phyloP scores from a whole-genome alignment of 495 filamentous ascomycete genomes.

The Lepraria neglecta region DNA sequence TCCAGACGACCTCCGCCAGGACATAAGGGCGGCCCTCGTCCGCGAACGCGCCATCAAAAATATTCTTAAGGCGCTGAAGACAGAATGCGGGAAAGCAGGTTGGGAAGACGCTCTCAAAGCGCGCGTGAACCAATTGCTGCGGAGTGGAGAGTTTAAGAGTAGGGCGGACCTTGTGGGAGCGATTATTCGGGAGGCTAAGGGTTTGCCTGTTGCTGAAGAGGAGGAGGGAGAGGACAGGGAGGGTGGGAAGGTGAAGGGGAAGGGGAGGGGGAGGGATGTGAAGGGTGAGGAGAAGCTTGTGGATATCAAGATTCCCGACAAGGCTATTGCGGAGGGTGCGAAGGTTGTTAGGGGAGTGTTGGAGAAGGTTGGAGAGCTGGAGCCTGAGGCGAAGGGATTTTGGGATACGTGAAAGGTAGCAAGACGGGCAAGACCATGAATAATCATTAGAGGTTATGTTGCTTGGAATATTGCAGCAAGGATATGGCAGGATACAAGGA shows the following conservation, averaged over 20 bases:
- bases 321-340: constrained; percentile 11
- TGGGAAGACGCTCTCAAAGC: constrained; percentile 6
- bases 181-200: constrained; percentile 15
- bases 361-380: constrained; percentile 11
- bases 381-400: constrained; percentile 12
- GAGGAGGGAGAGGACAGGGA: background rate
- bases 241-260: background rate
- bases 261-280: background rate
- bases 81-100: background rate
- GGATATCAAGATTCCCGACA: constrained; percentile 16
- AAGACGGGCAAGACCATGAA: background rate
- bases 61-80: constrained; percentile 1
- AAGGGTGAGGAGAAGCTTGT: background rate
- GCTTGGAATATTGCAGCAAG: background rate
- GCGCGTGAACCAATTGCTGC: constrained; percentile 7
- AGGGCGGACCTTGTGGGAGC: background rate
- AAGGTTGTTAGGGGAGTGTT: constrained; percentile 16
- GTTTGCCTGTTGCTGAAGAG: background rate
- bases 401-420: background rate
- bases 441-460: background rate
- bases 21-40: constrained; percentile 4
- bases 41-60: background rate
- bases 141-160: background rate
- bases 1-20: background rate
- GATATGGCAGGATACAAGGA: background rate